Evolutionary conservation across 495 filamentous ascomycete genomes (phyloP).

Genomic region (Xylaria acuta): DNA sequence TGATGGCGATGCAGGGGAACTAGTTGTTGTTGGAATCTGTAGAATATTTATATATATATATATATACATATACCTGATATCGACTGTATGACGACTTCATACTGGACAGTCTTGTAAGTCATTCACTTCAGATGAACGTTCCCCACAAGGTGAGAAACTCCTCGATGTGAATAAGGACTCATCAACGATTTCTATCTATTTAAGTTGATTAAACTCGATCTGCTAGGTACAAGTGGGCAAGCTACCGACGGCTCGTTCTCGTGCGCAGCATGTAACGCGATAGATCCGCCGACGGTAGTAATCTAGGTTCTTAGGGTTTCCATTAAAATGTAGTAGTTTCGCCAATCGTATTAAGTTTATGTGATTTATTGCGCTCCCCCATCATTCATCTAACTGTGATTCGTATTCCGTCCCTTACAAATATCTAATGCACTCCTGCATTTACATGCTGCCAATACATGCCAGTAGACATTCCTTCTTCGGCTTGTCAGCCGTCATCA

Average conservation of each 20-base stretch:
- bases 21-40: too few relatives aligned
- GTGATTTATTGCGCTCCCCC: neutral
- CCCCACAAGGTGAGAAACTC: neutral
- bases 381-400: constrained; percentile 1
- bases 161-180: neutral
- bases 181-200: neutral
- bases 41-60: neutral
- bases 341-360: neutral
- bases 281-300: neutral
- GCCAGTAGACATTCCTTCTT: neutral
- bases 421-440: constrained; percentile 19
- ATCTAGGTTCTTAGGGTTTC: neutral
- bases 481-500: neutral
- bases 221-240: neutral
- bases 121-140: neutral
- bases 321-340: neutral
- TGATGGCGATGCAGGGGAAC: neutral
- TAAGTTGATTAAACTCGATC: neutral
- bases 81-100: neutral
- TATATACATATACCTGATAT: too few relatives aligned
- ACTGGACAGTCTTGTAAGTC: neutral
- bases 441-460: constrained; percentile 2
- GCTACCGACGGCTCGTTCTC: too few relatives aligned
- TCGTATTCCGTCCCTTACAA: neutral
- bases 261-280: neutral